Percentiles rank a stretch among this genome's conserved stretches.
Evolutionary conservation across 257 asterid species (phyloP).

Genomic region (Euphrasia confusa): DNA sequence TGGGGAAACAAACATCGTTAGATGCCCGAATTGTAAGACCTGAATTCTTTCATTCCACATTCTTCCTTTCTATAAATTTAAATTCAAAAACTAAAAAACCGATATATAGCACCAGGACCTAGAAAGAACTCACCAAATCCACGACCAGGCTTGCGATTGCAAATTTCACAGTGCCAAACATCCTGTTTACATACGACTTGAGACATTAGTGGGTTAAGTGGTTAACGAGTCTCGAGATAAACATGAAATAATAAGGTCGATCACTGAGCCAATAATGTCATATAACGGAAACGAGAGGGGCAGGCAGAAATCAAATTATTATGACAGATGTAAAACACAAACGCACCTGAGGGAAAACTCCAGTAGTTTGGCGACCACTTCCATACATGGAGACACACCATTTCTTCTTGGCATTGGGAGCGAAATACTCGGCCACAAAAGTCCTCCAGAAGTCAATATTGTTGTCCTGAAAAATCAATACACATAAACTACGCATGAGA

Average conservation of each 20-base stretch:
- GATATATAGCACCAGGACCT: conserved; percentile 3
- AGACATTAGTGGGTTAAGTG: conserved; percentile 5
- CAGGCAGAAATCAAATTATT: conserved; percentile 15
- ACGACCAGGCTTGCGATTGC: conserved; percentile 97
- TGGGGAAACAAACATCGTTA: conserved; percentile 22
- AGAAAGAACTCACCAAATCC: conserved; percentile 71
- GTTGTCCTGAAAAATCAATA: conserved; percentile 58
- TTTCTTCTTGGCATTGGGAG: conserved; percentile 90
- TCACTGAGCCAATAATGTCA: conserved; percentile 17
- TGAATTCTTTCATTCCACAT: neutral
- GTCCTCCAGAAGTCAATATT: conserved; percentile 87
- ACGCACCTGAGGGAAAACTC: conserved; percentile 95
- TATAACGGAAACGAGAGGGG: conserved; percentile 20
- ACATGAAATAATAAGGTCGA: conserved; percentile 2
- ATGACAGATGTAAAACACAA: conserved; percentile 17
- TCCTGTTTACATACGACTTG: conserved; percentile 42
- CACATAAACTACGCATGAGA: neutral
- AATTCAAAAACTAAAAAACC: neutral
- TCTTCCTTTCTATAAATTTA: neutral
- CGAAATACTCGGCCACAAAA: conserved; percentile 81
- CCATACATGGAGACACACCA: conserved; percentile 99
- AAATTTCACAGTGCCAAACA: conserved; percentile 97
- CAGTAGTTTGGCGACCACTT: conserved; percentile 87
- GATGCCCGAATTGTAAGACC: neutral
- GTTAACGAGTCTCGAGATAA: neutral